Evolutionary conservation across 768 basidiomycete genomes (phyloP).

Genomic region (Lactarius hengduanensis): DNA sequence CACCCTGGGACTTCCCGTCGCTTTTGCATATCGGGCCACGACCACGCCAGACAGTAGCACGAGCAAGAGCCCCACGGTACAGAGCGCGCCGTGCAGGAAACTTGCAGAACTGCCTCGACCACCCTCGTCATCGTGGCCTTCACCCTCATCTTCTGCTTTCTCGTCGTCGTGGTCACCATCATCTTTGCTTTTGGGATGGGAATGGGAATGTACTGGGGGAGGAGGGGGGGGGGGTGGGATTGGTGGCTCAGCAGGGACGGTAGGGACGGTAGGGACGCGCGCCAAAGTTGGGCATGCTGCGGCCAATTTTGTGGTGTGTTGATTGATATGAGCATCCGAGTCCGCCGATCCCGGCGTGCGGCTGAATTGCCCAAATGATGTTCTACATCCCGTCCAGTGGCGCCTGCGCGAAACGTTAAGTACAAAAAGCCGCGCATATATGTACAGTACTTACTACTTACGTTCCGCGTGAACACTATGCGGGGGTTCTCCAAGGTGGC

Average conservation of each 20-base stretch:
- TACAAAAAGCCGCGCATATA: no score
- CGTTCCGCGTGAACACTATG: slow-evolving; percentile 14
- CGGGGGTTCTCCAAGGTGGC: slow-evolving; percentile 12
- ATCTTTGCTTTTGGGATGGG: background rate
- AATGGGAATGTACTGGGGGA: no score
- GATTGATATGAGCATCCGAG: slow-evolving; percentile 42
- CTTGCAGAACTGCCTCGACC: no score
- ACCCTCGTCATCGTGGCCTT: no score
- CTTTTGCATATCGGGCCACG: no score
- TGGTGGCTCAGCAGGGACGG: slow-evolving; percentile 25
- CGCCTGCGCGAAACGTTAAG: slow-evolving; percentile 36
- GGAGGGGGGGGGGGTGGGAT: background rate
- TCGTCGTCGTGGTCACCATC: no score
- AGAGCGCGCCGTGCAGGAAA: no score
- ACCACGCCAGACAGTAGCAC: no score
- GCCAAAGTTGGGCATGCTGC: slow-evolving; percentile 48
- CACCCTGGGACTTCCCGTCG: no score
- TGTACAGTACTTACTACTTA: no score
- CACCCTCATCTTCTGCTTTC: no score
- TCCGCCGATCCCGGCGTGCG: slow-evolving; percentile 41
- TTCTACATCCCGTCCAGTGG: slow-evolving; percentile 41
- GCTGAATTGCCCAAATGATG: slow-evolving; percentile 61
- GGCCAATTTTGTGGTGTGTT: slow-evolving; percentile 49
- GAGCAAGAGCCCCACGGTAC: no score
- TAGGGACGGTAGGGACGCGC: slow-evolving; percentile 32